A percentile compares a stretch with the other conserved stretches of the same genome.
Evolutionary conservation across 2,329 filamentous ascomycete genomes (phyloP).

Genomic region (Chaetomiaceae sp.): DNA sequence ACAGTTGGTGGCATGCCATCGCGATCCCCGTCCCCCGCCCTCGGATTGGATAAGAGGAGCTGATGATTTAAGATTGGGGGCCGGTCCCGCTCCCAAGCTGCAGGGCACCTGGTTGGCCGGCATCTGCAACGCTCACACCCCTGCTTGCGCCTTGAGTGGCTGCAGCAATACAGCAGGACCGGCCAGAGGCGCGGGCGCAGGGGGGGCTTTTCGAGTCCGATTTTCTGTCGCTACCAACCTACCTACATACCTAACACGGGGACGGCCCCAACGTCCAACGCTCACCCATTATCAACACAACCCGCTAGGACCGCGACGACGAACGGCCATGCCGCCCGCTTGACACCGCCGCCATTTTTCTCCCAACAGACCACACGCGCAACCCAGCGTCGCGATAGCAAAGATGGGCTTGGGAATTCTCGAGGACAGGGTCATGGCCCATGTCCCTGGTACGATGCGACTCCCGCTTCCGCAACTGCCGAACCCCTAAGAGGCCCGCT

Average conservation of each 20-base stretch:
- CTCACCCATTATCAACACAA: neutral
- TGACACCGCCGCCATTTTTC: neutral
- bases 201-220: neutral
- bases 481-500: neutral
- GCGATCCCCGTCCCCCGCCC: neutral
- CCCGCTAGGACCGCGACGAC: neutral
- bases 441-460: slow-evolving; percentile 65
- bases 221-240: neutral
- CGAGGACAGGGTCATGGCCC: slow-evolving; percentile 59
- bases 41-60: slow-evolving; percentile 2
- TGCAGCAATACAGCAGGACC: too few species aligned
- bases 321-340: slow-evolving; percentile 4
- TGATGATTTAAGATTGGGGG: slow-evolving; percentile 8
- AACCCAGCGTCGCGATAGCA: slow-evolving; percentile 22
- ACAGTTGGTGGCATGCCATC: slow-evolving; percentile 2
- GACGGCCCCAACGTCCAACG: neutral
- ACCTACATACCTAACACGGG: neutral
- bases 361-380: neutral
- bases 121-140: slow-evolving; percentile 1
- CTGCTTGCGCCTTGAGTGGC: neutral
- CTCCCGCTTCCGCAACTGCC: neutral
- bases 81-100: neutral
- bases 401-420: slow-evolving; percentile 69
- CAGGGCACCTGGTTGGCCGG: neutral
- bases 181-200: too few species aligned